A percentile compares a stretch with the other conserved stretches of the same genome.
These are phyloP conservation scores for Entomortierella lignicola DNA, from an alignment of 192 early-diverging fungal genomes.

Conservation along the genomic window DNA sequence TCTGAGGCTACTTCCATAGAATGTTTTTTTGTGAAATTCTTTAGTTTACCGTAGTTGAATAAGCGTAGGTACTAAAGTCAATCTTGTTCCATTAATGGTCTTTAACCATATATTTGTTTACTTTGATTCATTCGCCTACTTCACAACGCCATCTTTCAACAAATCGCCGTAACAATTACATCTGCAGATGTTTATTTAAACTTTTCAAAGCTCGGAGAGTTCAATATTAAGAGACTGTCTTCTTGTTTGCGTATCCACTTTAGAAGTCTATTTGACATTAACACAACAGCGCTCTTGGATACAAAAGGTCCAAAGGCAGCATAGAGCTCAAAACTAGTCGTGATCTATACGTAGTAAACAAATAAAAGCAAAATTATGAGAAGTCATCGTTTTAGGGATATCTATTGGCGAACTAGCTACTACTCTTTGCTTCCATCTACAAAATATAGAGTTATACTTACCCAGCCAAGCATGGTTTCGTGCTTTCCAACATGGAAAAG, in stretches of 20 bases:
- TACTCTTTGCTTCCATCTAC: not conserved
- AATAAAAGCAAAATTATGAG: slow-evolving; percentile 5
- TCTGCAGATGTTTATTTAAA: slow-evolving; percentile 20
- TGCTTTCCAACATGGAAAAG: slow-evolving; percentile 61
- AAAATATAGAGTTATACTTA: slow-evolving; percentile 28
- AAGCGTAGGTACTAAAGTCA: too few species aligned
- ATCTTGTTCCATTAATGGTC: too few species aligned
- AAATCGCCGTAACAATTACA: too few species aligned
- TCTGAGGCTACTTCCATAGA: slow-evolving; percentile 44
- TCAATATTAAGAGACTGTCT: slow-evolving; percentile 78
- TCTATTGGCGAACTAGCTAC: not conserved
- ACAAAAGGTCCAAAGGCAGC: slow-evolving; percentile 71
- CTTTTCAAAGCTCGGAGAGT: slow-evolving; percentile 77
- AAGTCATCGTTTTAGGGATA: not conserved
- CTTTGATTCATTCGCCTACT: too few species aligned
- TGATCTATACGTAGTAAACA: slow-evolving; percentile 55
- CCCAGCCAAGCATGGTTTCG: slow-evolving; percentile 75
- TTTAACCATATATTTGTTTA: too few species aligned
- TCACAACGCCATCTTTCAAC: too few species aligned
- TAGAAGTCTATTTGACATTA: slow-evolving; percentile 73
- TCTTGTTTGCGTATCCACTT: slow-evolving; percentile 84
- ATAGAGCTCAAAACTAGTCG: slow-evolving; percentile 78
- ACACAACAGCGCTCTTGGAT: slow-evolving; percentile 71
- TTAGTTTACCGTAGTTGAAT: too few species aligned
- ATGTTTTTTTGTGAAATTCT: not conserved